These are phyloP conservation scores for Hypoxylon sp. DNA, from an alignment of 2,329 filamentous ascomycete species.

Conservation along the genomic window DNA sequence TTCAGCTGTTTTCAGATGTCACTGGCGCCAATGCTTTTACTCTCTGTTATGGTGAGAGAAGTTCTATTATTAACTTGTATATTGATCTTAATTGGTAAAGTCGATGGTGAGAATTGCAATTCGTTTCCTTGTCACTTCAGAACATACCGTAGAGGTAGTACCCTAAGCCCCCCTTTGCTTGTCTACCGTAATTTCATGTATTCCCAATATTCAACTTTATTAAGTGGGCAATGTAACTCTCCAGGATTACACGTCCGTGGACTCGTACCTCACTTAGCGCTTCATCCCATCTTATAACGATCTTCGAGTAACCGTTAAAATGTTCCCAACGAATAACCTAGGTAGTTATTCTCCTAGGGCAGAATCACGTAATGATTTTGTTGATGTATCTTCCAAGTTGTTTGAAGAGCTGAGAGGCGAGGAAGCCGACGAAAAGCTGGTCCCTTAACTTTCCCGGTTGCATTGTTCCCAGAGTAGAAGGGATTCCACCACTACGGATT, in stretches of 20 bases:
- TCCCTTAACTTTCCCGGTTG: constrained; percentile 4
- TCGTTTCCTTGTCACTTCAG: constrained; percentile 8
- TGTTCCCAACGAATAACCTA: not conserved
- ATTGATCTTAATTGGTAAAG: not conserved
- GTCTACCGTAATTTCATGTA: not conserved
- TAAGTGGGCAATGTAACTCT: constrained; percentile 26
- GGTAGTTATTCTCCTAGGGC: not conserved
- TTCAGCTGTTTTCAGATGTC: constrained; percentile 5
- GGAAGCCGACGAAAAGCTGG: constrained; percentile 3
- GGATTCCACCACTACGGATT: not conserved
- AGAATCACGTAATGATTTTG: not conserved
- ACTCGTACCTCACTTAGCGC: not conserved
- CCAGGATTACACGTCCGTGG: constrained; percentile 6
- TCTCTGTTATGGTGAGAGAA: constrained; percentile 1
- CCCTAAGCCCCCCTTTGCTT: not conserved
- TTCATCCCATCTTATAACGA: constrained; percentile 12
- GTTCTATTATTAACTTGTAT: constrained; percentile 10
- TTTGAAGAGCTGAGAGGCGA: not conserved
- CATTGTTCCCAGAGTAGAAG: not conserved
- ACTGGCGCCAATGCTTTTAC: not conserved
- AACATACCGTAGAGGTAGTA: constrained; percentile 5
- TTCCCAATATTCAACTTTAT: not conserved
- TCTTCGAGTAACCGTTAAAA: not conserved
- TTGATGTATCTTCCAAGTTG: not conserved
- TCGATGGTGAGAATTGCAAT: not conserved